Evolutionary conservation across 2,329 filamentous ascomycete genomes (phyloP).

Genomic region (Pseudogymnoascus sp.): DNA sequence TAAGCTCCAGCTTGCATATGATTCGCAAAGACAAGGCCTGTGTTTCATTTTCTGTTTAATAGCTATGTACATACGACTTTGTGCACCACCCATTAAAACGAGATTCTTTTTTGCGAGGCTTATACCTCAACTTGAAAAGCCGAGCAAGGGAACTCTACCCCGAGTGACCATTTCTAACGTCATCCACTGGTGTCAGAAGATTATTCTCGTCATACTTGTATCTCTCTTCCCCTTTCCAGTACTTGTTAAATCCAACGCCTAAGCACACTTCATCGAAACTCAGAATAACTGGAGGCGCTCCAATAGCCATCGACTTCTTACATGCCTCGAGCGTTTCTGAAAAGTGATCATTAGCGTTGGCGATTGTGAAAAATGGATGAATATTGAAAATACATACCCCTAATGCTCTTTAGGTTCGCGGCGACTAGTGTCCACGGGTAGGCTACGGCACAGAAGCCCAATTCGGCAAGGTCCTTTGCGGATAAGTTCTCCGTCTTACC

Average conservation of each 20-base stretch:
- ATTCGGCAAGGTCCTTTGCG: constrained; percentile 29
- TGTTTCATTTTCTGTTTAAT: neutral
- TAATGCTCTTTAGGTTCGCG: constrained; percentile 30
- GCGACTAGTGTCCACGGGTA: constrained; percentile 35
- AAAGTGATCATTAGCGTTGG: constrained; percentile 34
- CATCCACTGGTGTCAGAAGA: constrained; percentile 8
- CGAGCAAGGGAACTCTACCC: neutral
- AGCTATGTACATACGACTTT: neutral
- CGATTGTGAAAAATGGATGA: constrained; percentile 28
- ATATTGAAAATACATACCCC: constrained; percentile 8
- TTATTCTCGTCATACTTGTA: constrained; percentile 18
- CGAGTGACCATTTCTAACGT: neutral
- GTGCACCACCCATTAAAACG: neutral
- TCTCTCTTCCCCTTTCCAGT: constrained; percentile 27
- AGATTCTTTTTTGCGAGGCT: neutral
- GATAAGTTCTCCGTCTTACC: constrained; percentile 35
- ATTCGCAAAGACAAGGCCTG: neutral
- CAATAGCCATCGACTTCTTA: constrained; percentile 35
- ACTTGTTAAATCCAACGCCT: constrained; percentile 37
- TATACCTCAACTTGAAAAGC: neutral
- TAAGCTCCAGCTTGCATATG: neutral
- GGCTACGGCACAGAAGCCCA: constrained; percentile 31
- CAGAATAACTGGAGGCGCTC: constrained; percentile 35
- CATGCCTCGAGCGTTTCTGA: constrained; percentile 30
- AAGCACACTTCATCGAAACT: constrained; percentile 37